These are phyloP conservation scores for Exutisphaerella laricina DNA, from an alignment of 2,329 filamentous ascomycete genomes.

Conservation along the genomic window DNA sequence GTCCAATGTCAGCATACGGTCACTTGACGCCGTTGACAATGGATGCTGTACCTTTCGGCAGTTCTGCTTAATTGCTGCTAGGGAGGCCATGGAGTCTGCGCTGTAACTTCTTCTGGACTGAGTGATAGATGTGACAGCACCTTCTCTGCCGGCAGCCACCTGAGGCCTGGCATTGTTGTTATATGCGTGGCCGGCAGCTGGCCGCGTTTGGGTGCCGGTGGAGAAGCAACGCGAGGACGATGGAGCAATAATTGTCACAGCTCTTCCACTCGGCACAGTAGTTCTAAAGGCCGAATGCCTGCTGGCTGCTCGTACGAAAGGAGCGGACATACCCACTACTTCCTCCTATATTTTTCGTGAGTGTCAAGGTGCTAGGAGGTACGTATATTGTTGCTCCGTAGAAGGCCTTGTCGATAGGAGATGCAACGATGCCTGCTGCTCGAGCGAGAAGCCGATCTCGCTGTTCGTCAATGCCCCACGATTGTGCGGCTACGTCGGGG, in stretches of 20 bases:
- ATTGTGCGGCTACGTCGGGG: too few species aligned
- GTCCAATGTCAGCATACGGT: slow-evolving; percentile 1
- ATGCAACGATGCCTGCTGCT: not conserved
- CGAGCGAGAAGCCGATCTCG: not conserved
- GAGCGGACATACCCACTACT: slow-evolving; percentile 9
- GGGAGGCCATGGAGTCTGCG: slow-evolving; percentile 16
- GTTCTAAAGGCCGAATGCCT: slow-evolving; percentile 11
- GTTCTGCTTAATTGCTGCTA: slow-evolving; percentile 37
- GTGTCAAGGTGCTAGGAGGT: not conserved
- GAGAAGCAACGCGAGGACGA: slow-evolving; percentile 9
- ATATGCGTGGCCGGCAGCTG: not conserved
- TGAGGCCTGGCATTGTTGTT: slow-evolving; percentile 2
- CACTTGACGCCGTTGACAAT: not conserved
- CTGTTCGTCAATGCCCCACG: too few species aligned
- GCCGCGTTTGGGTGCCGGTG: slow-evolving; percentile 8
- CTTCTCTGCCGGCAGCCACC: too few species aligned
- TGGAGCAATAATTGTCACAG: slow-evolving; percentile 5
- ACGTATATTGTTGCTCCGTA: not conserved
- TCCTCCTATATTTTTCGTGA: not conserved
- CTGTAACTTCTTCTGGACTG: slow-evolving; percentile 9
- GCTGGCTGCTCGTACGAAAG: slow-evolving; percentile 11
- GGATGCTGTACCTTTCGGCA: slow-evolving; percentile 42
- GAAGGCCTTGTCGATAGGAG: not conserved
- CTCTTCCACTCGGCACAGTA: slow-evolving; percentile 4
- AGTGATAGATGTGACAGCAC: not conserved